These are phyloP conservation scores for Cyphellophora attinorum DNA, from an alignment of 2,329 filamentous ascomycete genomes.

Conservation along the genomic window DNA sequence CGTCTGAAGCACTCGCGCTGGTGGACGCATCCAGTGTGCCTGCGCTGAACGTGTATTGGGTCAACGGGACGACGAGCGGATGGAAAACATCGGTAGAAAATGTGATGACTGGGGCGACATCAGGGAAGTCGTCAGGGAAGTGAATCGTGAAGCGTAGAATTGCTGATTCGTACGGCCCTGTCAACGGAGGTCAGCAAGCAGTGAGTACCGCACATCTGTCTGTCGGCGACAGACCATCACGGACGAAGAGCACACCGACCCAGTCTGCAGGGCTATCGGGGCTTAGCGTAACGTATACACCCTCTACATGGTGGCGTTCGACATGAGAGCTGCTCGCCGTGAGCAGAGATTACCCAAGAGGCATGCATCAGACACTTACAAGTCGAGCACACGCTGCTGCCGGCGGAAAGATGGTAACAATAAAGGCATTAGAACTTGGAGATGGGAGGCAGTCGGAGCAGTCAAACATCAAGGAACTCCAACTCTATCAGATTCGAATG, in stretches of 20 bases:
- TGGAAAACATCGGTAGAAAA: conserved; percentile 94
- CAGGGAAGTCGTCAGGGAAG: conserved; percentile 72
- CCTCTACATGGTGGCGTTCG: conserved; percentile 72
- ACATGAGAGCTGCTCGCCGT: conserved; percentile 60
- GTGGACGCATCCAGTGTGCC: conserved; percentile 40
- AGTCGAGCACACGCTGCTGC: conserved; percentile 72
- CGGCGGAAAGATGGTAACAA: conserved; percentile 47
- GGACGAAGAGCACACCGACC: conserved; percentile 86
- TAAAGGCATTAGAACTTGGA: conserved; percentile 8
- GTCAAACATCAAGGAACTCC: too few species aligned
- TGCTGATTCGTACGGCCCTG: conserved; percentile 81
- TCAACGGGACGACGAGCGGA: conserved; percentile 80
- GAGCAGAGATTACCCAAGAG: conserved; percentile 9
- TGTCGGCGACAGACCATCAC: conserved; percentile 43
- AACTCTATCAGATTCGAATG: too few species aligned
- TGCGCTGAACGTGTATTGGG: conserved; percentile 88
- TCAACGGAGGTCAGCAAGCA: too few species aligned
- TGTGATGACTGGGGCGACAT: conserved; percentile 70
- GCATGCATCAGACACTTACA: conserved; percentile 46
- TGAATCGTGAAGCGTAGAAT: conserved; percentile 83
- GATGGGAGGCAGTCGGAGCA: too few species aligned
- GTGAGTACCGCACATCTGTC: conserved; percentile 1
- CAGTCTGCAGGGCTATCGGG: conserved; percentile 73
- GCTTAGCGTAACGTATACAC: conserved; percentile 76
- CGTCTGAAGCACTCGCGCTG: conserved; percentile 73